phyloP scores from a whole-genome alignment of 192 early-diverging fungal species.

The Pilaira anomala region DNA sequence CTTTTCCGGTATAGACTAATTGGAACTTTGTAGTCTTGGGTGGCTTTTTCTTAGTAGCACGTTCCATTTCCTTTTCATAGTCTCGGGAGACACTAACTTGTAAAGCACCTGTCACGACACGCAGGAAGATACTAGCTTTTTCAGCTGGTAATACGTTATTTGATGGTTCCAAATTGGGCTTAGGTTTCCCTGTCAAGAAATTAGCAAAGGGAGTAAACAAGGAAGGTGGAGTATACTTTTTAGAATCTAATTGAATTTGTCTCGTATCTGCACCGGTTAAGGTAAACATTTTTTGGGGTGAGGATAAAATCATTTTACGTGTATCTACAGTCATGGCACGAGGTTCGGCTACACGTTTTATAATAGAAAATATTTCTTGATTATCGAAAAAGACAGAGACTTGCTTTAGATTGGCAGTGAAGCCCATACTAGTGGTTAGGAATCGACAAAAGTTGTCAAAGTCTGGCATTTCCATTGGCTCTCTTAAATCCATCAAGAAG shows the following conservation, averaged over 20 bases:
- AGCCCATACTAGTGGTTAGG: slow-evolving; percentile 65
- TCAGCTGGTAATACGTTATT: slow-evolving; percentile 16
- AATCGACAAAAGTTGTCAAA: slow-evolving; percentile 63
- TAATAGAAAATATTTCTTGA: slow-evolving; percentile 50
- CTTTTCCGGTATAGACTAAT: slow-evolving; percentile 68
- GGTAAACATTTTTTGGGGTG: slow-evolving; percentile 71
- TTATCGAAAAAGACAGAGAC: slow-evolving; percentile 67
- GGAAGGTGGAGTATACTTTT: slow-evolving; percentile 32
- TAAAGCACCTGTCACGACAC: slow-evolving; percentile 63
- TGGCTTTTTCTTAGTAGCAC: slow-evolving; percentile 84
- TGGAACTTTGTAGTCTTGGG: slow-evolving; percentile 67
- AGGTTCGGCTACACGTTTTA: slow-evolving; percentile 64
- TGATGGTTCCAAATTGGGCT: neutral
- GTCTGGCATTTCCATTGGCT: slow-evolving; percentile 69
- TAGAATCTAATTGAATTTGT: slow-evolving; percentile 53
- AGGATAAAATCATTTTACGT: slow-evolving; percentile 46
- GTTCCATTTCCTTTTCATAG: slow-evolving; percentile 72
- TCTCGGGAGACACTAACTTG: slow-evolving; percentile 49
- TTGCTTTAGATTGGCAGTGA: slow-evolving; percentile 69
- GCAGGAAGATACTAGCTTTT: slow-evolving; percentile 62
- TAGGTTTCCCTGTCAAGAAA: slow-evolving; percentile 10
- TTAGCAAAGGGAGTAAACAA: slow-evolving; percentile 17
- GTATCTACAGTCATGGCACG: slow-evolving; percentile 55
- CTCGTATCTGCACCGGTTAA: slow-evolving; percentile 59
- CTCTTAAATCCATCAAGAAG: slow-evolving; percentile 74